Evolutionary conservation across 148 eudicot genomes (phyloP), one percentile per base, ranked within the genome.

Genomic region (Rhododendron henanense): DNA sequence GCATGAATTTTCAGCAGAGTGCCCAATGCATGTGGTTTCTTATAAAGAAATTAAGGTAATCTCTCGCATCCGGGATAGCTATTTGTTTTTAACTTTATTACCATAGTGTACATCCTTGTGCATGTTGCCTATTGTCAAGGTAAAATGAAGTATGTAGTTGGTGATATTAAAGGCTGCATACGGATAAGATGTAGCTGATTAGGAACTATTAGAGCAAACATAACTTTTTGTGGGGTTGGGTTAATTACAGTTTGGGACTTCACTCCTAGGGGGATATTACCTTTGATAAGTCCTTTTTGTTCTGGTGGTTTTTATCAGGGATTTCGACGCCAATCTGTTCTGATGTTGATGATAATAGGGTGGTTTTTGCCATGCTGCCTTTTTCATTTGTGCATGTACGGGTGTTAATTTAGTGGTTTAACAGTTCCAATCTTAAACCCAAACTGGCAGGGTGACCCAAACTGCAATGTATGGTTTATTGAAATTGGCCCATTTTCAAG

Each of bases 41-140:
- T 96, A 96, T 81, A 93, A 88, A 88, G 90, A 93, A 82, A 90
- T 92, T 10, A 96, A 96, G 99, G 99, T 96, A 91, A 82, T 37
- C 53, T 85, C 65, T 45, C 9, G 2, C 61, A 76, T 28, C 81
- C 7, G 45, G 73, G 81, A 75, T 23, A 19, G 48, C 6, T 1
- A 10, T 50, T 84, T 50, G 31, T 73, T 73, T 84, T 83, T 31
- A 41, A 71, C 65, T 80, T 10, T 53, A 33, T 47, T 74, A 16
- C 48, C 63, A 45, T 33, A 50, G 1, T 71, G 31, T 65, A 82
- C 51, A 16, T 83, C 15, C 59, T 25, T 83, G 77, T 35, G 21
- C 37, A 65, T 41, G 53, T 11, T 81, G 71, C 44, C 57, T 55
- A 50, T n/a, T 81, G 69, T 16, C 67, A 33, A 31, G 44, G 39